Evolutionary conservation across 352 stramenopile species (phyloP).

Genomic region (Elongisporangium prolatum): DNA sequence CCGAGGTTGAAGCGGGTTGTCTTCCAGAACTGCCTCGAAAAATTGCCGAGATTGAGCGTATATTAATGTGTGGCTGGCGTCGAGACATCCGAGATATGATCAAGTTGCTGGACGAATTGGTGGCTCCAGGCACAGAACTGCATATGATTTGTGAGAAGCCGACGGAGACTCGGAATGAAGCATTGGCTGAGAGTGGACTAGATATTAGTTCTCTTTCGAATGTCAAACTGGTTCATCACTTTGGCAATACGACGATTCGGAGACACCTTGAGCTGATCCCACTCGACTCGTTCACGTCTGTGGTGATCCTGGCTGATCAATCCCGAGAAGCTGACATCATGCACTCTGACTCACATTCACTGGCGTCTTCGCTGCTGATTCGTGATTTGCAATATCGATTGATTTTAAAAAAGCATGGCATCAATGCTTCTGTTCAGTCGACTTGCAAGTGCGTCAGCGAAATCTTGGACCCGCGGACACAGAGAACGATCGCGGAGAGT

Average conservation of each 20-base stretch:
- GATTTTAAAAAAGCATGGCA: too few relatives aligned
- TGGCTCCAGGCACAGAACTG: constrained; percentile 53
- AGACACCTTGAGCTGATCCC: constrained; percentile 59
- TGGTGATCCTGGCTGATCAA: constrained; percentile 80
- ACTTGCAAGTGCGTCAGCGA: constrained; percentile 41
- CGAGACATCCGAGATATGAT: constrained; percentile 91
- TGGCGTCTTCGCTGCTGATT: constrained; percentile 81
- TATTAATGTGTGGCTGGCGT: constrained; percentile 88
- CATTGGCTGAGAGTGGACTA: constrained; percentile 53
- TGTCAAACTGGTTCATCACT: constrained; percentile 60
- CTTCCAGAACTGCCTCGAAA: constrained; percentile 23
- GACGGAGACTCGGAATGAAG: constrained; percentile 47
- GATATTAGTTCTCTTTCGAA: constrained; percentile 46
- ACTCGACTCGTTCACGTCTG: constrained; percentile 68
- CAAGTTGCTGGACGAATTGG: constrained; percentile 67
- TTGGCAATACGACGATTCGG: constrained; percentile 76
- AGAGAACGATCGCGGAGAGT: constrained; percentile 76
- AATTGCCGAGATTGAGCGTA: constrained; percentile 31
- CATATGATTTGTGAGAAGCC: constrained; percentile 82
- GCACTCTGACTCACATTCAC: constrained; percentile 80
- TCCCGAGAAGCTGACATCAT: constrained; percentile 73
- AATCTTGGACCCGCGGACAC: constrained; percentile 84
- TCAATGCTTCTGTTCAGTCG: too few relatives aligned
- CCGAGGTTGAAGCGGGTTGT: constrained; percentile 29
- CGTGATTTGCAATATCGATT: constrained; percentile 56